Conservation (phyloP, 345 rosid species). For the Brassica napus region Da-Ae NC_063451.1:44298501-44299000, state of each 20-base stretch:
- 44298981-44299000: slow-evolving; percentile 48
- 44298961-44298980: background rate
- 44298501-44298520: too few species aligned
- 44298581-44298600: too few species aligned
- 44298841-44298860: background rate
- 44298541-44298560: background rate
- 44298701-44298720: too few species aligned
- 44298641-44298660: background rate
- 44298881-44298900: background rate
- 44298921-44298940: background rate
- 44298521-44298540: background rate
- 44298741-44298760: too few species aligned
- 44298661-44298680: background rate
- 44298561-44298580: background rate
- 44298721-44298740: too few species aligned
- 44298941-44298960: background rate
- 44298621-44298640: background rate
- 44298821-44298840: background rate
- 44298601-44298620: too few species aligned
- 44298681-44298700: too few species aligned
- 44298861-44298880: background rate
- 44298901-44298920: background rate
- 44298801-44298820: too few species aligned
- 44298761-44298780: too few species aligned
- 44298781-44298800: too few species aligned